phyloP scores from a whole-genome alignment of 2,329 filamentous ascomycete genomes.

The Nannizzia gypsea region DNA sequence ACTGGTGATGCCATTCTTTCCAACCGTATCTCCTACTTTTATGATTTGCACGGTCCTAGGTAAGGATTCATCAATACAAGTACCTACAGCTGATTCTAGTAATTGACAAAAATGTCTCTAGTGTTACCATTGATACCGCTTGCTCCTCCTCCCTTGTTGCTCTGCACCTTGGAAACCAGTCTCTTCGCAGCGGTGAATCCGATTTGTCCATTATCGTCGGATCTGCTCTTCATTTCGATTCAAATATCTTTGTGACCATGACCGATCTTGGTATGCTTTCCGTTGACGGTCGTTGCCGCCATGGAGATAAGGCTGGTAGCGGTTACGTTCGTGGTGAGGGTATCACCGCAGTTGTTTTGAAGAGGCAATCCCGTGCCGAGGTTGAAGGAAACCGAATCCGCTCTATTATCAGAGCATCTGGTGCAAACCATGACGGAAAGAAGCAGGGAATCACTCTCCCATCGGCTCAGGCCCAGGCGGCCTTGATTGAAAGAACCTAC shows the following conservation, averaged over 20 bases:
- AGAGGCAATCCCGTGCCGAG: conserved; percentile 65
- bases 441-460: conserved; percentile 31
- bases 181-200: conserved; percentile 17
- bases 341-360: conserved; percentile 62
- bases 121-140: conserved; percentile 20
- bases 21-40: conserved; percentile 21
- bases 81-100: background rate
- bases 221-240: conserved; percentile 13
- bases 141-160: conserved; percentile 21
- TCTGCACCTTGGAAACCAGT: conserved; percentile 17
- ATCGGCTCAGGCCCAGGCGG: conserved; percentile 22
- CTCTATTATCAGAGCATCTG: conserved; percentile 27
- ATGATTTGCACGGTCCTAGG: conserved; percentile 22
- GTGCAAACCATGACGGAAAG: conserved; percentile 20
- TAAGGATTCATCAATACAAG: background rate
- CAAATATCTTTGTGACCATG: conserved; percentile 12
- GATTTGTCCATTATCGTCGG: conserved; percentile 7
- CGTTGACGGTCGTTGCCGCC: conserved; percentile 54
- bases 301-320: conserved; percentile 67
- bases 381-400: conserved; percentile 40
- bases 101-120: conserved; percentile 3
- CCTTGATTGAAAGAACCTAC: conserved; percentile 20
- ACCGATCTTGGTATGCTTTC: conserved; percentile 11
- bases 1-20: conserved; percentile 21
- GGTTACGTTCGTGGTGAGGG: conserved; percentile 73